Conservation (phyloP, 176 grass and related monocot genomes). For the Alloteropsis semialata region DNA sequence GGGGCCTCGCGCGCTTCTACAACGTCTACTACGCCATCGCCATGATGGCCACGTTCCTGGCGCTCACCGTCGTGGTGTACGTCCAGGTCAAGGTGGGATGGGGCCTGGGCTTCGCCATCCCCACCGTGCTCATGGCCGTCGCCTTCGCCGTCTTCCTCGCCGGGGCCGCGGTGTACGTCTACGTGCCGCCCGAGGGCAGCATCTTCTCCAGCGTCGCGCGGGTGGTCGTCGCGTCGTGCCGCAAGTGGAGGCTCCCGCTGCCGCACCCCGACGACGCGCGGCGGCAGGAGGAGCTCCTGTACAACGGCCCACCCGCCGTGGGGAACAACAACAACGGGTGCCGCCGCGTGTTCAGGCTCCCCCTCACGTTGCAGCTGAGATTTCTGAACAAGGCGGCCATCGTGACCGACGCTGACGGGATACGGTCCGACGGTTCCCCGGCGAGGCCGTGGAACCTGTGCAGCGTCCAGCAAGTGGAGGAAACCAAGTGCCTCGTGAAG, state of each 20-base stretch:
- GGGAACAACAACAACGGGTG: background rate
- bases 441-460: slow-evolving; percentile 39
- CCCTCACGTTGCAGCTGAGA: slow-evolving; percentile 27
- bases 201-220: slow-evolving; percentile 39
- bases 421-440: slow-evolving; percentile 17
- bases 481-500: slow-evolving; percentile 34
- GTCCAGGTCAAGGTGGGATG: slow-evolving; percentile 37
- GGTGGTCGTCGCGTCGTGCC: slow-evolving; percentile 33
- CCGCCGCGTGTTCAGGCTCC: slow-evolving; percentile 2
- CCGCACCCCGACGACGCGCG: slow-evolving; percentile 13
- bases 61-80: slow-evolving; percentile 28
- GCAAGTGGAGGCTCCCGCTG: slow-evolving; percentile 33
- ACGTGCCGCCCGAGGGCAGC: slow-evolving; percentile 40
- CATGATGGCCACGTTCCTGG: slow-evolving; percentile 5
- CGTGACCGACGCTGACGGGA: slow-evolving; percentile 28
- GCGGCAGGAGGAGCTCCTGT: slow-evolving; percentile 24
- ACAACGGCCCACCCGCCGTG: background rate
- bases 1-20: slow-evolving; percentile 25
- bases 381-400: slow-evolving; percentile 59
- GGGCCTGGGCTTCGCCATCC: slow-evolving; percentile 38
- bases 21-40: slow-evolving; percentile 28
- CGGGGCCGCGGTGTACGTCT: slow-evolving; percentile 19
- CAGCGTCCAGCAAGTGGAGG: slow-evolving; percentile 63
- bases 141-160: slow-evolving; percentile 25
- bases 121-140: slow-evolving; percentile 24